phyloP scores from a whole-genome alignment of 2,329 filamentous ascomycete species.

The Chrysoporthe deuterocubensis region DNA sequence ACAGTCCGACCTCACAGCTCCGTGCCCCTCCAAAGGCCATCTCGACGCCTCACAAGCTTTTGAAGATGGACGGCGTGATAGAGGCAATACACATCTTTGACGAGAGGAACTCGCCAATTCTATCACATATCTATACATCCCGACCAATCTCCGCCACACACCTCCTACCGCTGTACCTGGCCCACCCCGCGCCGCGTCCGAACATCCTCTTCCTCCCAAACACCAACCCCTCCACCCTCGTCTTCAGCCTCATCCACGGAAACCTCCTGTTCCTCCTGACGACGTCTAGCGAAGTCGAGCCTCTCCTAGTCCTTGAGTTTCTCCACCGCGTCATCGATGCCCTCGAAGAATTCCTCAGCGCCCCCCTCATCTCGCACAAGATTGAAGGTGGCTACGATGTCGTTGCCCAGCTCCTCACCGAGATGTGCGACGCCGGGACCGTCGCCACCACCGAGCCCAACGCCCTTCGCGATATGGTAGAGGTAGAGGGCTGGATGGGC shows the following conservation, averaged over 20 bases:
- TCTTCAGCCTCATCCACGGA: slow-evolving; percentile 87
- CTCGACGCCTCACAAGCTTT: not conserved
- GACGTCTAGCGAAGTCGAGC: slow-evolving; percentile 83
- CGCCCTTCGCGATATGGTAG: slow-evolving; percentile 86
- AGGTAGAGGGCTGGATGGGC: slow-evolving; percentile 87
- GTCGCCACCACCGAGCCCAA: slow-evolving; percentile 92
- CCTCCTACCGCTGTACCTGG: slow-evolving; percentile 84
- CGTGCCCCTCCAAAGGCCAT: not conserved
- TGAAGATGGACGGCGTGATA: slow-evolving; percentile 77
- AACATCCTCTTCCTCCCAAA: slow-evolving; percentile 84
- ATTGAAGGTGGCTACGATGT: slow-evolving; percentile 92
- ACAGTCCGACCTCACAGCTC: not conserved
- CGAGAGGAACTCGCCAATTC: slow-evolving; percentile 85
- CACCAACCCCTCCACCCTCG: slow-evolving; percentile 81
- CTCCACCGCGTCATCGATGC: slow-evolving; percentile 91
- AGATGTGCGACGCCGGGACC: slow-evolving; percentile 96
- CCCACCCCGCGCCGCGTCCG: slow-evolving; percentile 78
- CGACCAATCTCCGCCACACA: slow-evolving; percentile 77
- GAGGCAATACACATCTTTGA: slow-evolving; percentile 97
- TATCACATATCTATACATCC: slow-evolving; percentile 87
- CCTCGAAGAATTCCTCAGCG: slow-evolving; percentile 91
- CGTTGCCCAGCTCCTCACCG: slow-evolving; percentile 86
- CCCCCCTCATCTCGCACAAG: slow-evolving; percentile 82
- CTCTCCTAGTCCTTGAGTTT: slow-evolving; percentile 89
- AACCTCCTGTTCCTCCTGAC: slow-evolving; percentile 86